Percentiles rank a stretch among this genome's conserved stretches.
Conservation (phyloP, 73 alveolate genomes). For the Tetrahymena malaccensis region DNA sequence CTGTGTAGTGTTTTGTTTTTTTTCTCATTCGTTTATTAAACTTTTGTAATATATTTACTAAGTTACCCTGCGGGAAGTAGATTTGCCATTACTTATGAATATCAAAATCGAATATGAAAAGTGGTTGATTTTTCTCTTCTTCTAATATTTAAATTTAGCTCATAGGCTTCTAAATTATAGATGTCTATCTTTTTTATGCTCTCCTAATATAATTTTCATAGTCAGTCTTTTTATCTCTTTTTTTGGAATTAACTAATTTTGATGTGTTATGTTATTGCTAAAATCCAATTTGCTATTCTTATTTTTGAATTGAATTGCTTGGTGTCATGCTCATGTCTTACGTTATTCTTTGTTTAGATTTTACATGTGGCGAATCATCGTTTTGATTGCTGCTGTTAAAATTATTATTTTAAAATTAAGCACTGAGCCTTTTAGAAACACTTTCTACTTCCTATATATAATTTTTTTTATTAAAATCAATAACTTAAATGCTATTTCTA, state of each 20-base stretch:
- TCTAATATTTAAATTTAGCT: not conserved
- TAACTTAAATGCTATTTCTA: not conserved
- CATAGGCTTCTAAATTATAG: not conserved
- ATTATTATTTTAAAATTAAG: no score
- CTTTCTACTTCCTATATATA: not conserved
- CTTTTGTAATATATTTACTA: not conserved
- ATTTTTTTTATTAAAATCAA: not conserved
- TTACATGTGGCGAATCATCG: not conserved
- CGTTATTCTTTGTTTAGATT: not conserved
- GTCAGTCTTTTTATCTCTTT: not conserved
- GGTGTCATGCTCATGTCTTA: not conserved
- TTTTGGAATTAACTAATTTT: not conserved
- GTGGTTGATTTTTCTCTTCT: not conserved
- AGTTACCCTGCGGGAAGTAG: not conserved
- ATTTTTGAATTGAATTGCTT: not conserved
- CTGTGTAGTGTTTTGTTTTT: not conserved
- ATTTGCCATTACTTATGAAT: not conserved
- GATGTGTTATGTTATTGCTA: not conserved
- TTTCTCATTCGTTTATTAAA: not conserved
- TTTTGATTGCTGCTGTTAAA: not conserved
- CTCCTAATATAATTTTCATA: not conserved
- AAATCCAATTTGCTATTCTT: not conserved
- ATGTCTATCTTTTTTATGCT: not conserved
- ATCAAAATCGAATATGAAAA: not conserved
- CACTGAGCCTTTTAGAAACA: not conserved